Evolutionary conservation across 169 alveolate genomes (phyloP).

Genomic region (Plasmodium knowlesi): DNA sequence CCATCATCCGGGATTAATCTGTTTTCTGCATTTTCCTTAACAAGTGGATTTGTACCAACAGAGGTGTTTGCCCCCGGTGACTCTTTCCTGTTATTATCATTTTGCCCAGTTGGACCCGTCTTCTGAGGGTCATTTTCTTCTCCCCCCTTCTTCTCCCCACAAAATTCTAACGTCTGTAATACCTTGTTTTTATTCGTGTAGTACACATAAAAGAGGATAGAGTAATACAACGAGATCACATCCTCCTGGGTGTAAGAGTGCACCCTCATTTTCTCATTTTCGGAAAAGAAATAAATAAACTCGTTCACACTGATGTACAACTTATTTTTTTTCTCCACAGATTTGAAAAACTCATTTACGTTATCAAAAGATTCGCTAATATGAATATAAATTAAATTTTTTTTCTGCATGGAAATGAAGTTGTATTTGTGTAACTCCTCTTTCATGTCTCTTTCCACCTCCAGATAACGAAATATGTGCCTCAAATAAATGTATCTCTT

Average conservation of each 20-base stretch:
- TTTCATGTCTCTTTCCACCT: constrained; percentile 46
- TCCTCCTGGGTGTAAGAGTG: constrained; percentile 43
- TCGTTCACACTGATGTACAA: constrained; percentile 51
- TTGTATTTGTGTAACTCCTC: constrained; percentile 51
- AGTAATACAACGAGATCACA: constrained; percentile 20
- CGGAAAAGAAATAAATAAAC: constrained; percentile 56
- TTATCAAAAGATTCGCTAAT: constrained; percentile 47
- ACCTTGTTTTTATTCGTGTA: constrained; percentile 62
- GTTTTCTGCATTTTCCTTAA: not conserved
- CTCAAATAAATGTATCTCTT: constrained; percentile 58
- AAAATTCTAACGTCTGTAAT: constrained; percentile 32
- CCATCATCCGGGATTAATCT: not conserved
- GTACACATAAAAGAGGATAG: constrained; percentile 62
- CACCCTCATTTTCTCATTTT: constrained; percentile 37
- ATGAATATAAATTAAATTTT: constrained; percentile 53
- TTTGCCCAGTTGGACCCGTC: not conserved
- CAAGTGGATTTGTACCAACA: not conserved
- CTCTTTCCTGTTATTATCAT: not conserved
- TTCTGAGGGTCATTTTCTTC: not conserved
- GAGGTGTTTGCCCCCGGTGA: not conserved
- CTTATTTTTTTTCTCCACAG: constrained; percentile 42
- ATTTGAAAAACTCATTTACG: constrained; percentile 41
- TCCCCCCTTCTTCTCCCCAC: not conserved
- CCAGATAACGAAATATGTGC: constrained; percentile 42
- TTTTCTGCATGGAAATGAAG: constrained; percentile 35